A percentile compares a stretch with the other conserved stretches of the same genome.
phyloP scores from a whole-genome alignment of 2,329 filamentous ascomycete species.

The Epichloe festucae region DNA sequence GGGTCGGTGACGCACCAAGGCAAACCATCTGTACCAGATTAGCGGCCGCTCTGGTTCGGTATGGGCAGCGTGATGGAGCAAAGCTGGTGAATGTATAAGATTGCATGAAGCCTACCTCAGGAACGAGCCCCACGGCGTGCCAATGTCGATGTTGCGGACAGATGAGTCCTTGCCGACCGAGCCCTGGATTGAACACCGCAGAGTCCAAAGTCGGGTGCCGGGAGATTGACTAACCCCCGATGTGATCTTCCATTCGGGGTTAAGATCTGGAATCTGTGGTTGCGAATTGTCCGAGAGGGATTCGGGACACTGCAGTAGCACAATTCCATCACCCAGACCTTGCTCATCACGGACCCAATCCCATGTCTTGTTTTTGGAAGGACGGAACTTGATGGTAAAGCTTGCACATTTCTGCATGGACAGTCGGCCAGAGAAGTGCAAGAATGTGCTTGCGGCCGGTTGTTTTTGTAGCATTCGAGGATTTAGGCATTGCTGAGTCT shows the following conservation, averaged over 20 bases:
- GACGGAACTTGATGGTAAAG: conserved; percentile 62
- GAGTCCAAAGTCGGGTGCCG: conserved; percentile 56
- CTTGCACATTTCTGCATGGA: conserved; percentile 34
- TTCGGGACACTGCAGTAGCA: conserved; percentile 29
- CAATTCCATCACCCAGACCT: conserved; percentile 49
- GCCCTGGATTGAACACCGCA: conserved; percentile 42
- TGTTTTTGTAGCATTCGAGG: conserved; percentile 39
- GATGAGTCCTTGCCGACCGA: conserved; percentile 46
- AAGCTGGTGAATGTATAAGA: not conserved
- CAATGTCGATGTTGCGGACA: conserved; percentile 43
- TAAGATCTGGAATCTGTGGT: conserved; percentile 45
- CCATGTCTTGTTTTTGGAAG: conserved; percentile 42
- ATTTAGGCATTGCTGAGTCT: conserved; percentile 11
- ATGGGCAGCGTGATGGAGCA: too few relatives aligned
- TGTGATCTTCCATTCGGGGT: conserved; percentile 39
- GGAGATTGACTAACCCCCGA: conserved; percentile 52
- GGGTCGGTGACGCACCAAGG: conserved; percentile 63
- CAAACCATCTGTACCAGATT: conserved; percentile 53
- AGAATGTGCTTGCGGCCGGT: conserved; percentile 15
- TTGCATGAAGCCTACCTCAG: conserved; percentile 30
- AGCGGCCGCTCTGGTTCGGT: not conserved
- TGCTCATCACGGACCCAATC: conserved; percentile 57
- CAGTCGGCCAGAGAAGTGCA: conserved; percentile 43
- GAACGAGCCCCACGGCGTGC: conserved; percentile 45
- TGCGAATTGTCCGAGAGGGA: conserved; percentile 28